Conservation (phyloP, 805 yeast genomes). For the Metschnikowia cerradonensis region DNA sequence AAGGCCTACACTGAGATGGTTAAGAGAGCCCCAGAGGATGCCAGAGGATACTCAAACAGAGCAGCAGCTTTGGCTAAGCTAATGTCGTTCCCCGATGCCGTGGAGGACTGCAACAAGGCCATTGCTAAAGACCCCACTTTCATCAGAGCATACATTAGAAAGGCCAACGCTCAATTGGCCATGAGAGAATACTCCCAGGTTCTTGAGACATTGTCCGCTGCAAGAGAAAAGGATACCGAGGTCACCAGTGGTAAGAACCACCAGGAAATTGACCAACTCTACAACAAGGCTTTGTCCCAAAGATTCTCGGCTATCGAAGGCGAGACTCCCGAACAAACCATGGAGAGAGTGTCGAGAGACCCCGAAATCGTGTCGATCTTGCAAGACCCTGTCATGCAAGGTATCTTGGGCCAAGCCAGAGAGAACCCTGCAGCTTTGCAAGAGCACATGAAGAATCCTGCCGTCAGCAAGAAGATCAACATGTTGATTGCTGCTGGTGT, state of each 20-base stretch:
- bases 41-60: constrained; percentile 95
- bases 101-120: constrained; percentile 87
- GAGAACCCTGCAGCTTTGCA: constrained; percentile 94
- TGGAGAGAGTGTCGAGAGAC: constrained; percentile 84
- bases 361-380: constrained; percentile 90
- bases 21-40: constrained; percentile 95
- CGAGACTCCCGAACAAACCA: constrained; percentile 91
- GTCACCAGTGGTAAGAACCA: constrained; percentile 52
- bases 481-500: constrained; percentile 94
- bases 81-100: constrained; percentile 96
- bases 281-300: constrained; percentile 69
- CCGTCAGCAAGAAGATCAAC: constrained; percentile 80
- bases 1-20: constrained; percentile 93
- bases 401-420: constrained; percentile 89
- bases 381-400: constrained; percentile 95
- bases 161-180: constrained; percentile 90
- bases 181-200: constrained; percentile 82
- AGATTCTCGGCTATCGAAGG: constrained; percentile 81
- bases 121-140: constrained; percentile 83
- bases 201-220: constrained; percentile 74
- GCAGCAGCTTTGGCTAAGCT: constrained; percentile 95
- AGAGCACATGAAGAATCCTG: constrained; percentile 97
- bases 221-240: constrained; percentile 70
- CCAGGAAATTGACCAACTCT: constrained; percentile 78
- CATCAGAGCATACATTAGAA: constrained; percentile 92